These are phyloP conservation scores for Balakata baccata DNA, from an alignment of 345 rosid genomes.

Conservation along the genomic window DNA sequence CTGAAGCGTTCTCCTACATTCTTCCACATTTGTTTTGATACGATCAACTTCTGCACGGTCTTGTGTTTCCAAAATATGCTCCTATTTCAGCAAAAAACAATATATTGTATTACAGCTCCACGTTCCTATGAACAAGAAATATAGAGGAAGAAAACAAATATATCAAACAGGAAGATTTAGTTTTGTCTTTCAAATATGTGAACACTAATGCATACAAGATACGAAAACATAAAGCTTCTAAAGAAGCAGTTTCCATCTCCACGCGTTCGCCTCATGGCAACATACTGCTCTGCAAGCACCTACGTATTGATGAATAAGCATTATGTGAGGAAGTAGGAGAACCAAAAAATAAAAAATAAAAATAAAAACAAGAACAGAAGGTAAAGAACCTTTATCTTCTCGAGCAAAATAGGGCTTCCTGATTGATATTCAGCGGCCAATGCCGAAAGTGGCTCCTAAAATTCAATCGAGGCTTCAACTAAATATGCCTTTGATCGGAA, in stretches of 20 bases:
- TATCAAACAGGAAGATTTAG: neutral
- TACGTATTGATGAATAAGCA: conserved; percentile 20
- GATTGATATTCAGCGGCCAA: conserved; percentile 82
- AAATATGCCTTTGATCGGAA: neutral
- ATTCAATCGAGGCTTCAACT: conserved; percentile 4
- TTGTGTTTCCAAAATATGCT: conserved; percentile 78
- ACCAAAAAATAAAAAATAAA: conserved; percentile 3
- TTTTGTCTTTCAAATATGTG: neutral
- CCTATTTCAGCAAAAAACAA: conserved; percentile 42
- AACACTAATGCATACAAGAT: conserved; percentile 58
- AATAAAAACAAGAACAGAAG: neutral
- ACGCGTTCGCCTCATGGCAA: conserved; percentile 77
- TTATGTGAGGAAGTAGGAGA: neutral
- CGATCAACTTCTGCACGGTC: conserved; percentile 81
- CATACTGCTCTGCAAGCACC: conserved; percentile 69
- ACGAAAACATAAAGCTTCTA: conserved; percentile 91
- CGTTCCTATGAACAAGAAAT: conserved; percentile 18
- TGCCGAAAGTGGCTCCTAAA: conserved; percentile 82
- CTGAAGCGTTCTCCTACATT: conserved; percentile 86
- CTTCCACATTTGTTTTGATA: conserved; percentile 75
- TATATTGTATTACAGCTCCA: neutral
- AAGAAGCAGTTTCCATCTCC: conserved; percentile 99
- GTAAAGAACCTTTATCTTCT: conserved; percentile 75
- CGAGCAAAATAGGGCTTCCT: conserved; percentile 81
- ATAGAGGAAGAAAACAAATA: neutral